These are phyloP conservation scores for Globisporangium echinulatum DNA, from an alignment of 352 stramenopile species.

Conservation along the genomic window DNA sequence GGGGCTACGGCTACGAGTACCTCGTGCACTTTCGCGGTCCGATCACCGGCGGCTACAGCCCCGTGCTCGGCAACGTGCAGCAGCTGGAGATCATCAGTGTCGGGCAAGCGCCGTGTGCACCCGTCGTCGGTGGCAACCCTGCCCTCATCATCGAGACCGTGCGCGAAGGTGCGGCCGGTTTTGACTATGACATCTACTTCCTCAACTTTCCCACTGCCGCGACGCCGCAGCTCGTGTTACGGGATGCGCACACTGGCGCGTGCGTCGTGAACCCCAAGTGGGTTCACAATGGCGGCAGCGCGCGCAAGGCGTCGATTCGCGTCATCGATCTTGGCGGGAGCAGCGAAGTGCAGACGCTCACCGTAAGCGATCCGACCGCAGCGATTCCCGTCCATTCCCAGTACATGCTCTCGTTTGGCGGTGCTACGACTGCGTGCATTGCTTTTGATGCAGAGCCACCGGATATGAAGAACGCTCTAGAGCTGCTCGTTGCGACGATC, in stretches of 20 bases:
- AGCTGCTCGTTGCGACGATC: slow-evolving; percentile 29
- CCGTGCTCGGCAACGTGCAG: slow-evolving; percentile 50
- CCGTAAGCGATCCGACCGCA: slow-evolving; percentile 22
- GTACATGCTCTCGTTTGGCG: slow-evolving; percentile 54
- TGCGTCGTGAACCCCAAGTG: slow-evolving; percentile 17
- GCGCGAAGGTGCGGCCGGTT: slow-evolving; percentile 45
- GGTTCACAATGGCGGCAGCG: slow-evolving; percentile 28
- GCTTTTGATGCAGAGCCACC: slow-evolving; percentile 19
- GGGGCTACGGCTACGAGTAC: slow-evolving; percentile 80
- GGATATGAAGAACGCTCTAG: slow-evolving; percentile 22
- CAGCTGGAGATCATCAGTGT: slow-evolving; percentile 49
- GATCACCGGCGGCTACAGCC: slow-evolving; percentile 43
- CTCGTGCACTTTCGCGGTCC: slow-evolving; percentile 56
- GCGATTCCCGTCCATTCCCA: slow-evolving; percentile 13
- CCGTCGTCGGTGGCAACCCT: slow-evolving; percentile 36
- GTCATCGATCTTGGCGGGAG: slow-evolving; percentile 50
- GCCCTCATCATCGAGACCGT: slow-evolving; percentile 67
- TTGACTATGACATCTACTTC: slow-evolving; percentile 77
- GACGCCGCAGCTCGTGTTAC: slow-evolving; percentile 28
- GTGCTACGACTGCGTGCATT: slow-evolving; percentile 29
- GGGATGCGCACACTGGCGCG: slow-evolving; percentile 18
- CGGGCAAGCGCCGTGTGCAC: slow-evolving; percentile 28
- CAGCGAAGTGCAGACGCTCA: slow-evolving; percentile 49
- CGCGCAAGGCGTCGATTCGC: slow-evolving; percentile 36
- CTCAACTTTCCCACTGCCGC: slow-evolving; percentile 31